phyloP scores from a whole-genome alignment of 345 rosid species.

The Lepidium didymum region DNA sequence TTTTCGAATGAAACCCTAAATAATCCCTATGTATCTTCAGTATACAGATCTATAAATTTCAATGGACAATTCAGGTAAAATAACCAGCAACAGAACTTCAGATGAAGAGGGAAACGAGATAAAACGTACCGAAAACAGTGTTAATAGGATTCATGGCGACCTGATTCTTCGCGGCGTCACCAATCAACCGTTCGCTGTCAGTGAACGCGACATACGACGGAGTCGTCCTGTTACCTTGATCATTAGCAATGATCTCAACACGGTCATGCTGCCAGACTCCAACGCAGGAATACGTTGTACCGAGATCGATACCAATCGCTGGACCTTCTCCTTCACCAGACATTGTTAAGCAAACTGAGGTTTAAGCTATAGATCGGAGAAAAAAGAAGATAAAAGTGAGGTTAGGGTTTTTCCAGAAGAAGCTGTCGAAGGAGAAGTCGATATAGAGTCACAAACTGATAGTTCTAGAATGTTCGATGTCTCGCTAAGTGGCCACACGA shows the following conservation, averaged over 20 bases:
- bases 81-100: neutral
- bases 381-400: neutral
- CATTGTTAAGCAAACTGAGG: slow-evolving; percentile 15
- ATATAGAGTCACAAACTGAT: neutral
- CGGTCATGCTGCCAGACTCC: slow-evolving; percentile 64
- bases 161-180: slow-evolving; percentile 61
- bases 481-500: neutral
- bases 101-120: neutral
- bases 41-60: neutral
- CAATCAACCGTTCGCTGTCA: slow-evolving; percentile 50
- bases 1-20: neutral
- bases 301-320: slow-evolving; percentile 58
- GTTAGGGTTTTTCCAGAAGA: neutral
- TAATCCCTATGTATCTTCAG: neutral
- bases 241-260: slow-evolving; percentile 59
- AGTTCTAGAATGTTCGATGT: slow-evolving; percentile 18
- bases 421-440: neutral
- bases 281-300: slow-evolving; percentile 51
- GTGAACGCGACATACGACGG: slow-evolving; percentile 54
- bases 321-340: slow-evolving; percentile 58
- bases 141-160: slow-evolving; percentile 59
- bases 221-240: slow-evolving; percentile 49
- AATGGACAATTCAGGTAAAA: neutral
- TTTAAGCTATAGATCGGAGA: neutral
- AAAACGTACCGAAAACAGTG: slow-evolving; percentile 48